Percentiles rank a stretch among this genome's conserved stretches.
Evolutionary conservation across 305 asterid genomes (phyloP).

Genomic region (Solanum hybrid): DNA sequence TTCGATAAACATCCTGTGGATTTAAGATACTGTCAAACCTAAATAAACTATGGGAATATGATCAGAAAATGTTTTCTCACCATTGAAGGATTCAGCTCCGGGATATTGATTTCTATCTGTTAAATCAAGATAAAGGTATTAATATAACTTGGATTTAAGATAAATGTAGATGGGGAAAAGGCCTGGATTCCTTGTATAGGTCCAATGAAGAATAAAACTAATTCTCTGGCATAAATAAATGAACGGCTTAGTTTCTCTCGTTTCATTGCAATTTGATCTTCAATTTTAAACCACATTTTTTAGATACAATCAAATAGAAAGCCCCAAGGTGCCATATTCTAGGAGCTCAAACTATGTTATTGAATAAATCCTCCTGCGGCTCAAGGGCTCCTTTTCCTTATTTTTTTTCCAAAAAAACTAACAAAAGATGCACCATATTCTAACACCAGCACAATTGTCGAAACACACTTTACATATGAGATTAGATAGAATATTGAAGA

Average conservation of each 20-base stretch:
- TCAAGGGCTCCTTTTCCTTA: neutral
- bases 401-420: neutral
- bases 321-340: neutral
- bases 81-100: slow-evolving; percentile 95
- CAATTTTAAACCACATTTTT: neutral
- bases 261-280: neutral
- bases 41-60: slow-evolving; percentile 9
- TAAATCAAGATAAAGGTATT: slow-evolving; percentile 16
- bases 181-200: neutral
- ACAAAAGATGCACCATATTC: neutral
- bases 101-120: slow-evolving; percentile 85
- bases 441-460: neutral
- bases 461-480: neutral
- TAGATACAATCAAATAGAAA: neutral
- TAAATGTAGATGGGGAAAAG: neutral
- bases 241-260: neutral
- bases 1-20: slow-evolving; percentile 95
- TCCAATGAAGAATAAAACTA: neutral
- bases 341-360: neutral
- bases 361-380: neutral
- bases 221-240: neutral
- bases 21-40: slow-evolving; percentile 27
- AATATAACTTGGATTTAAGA: neutral
- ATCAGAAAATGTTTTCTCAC: slow-evolving; percentile 27
- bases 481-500: neutral